A percentile compares a stretch with the other conserved stretches of the same genome.
phyloP scores from a whole-genome alignment of 1,139 yeast genomes.

The Petasospora rhodanensis region DNA sequence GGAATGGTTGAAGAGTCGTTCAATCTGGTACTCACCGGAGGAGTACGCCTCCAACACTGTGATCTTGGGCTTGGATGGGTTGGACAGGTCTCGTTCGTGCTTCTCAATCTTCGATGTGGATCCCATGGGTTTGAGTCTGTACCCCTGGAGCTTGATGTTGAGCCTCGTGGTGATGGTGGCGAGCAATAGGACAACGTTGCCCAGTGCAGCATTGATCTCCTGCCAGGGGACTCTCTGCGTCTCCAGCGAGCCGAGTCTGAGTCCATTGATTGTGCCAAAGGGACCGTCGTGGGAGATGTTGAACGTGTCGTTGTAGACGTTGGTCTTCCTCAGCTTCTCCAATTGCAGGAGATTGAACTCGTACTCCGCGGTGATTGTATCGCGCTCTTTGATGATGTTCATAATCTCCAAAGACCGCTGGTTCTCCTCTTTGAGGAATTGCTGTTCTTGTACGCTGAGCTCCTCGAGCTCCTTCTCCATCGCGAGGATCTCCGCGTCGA shows the following conservation, averaged over 20 bases:
- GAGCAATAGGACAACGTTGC: constrained; percentile 70
- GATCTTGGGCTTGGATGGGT: constrained; percentile 25
- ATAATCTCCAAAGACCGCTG: constrained; percentile 45
- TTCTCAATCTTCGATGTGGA: constrained; percentile 77
- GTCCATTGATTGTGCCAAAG: constrained; percentile 84
- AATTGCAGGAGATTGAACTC: constrained; percentile 58
- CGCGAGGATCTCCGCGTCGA: constrained; percentile 37
- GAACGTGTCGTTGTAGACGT: constrained; percentile 80
- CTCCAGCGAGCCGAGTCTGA: constrained; percentile 65
- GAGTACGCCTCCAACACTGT: constrained; percentile 19
- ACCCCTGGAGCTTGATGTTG: constrained; percentile 50
- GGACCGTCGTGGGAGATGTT: constrained; percentile 77
- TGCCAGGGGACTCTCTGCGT: constrained; percentile 72
- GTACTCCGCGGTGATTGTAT: constrained; percentile 57
- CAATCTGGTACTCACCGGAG: constrained; percentile 25
- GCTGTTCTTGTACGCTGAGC: constrained; percentile 40
- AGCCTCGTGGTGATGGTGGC: constrained; percentile 61
- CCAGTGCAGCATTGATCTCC: constrained; percentile 89
- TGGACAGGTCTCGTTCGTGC: constrained; percentile 34
- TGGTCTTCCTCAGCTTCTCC: constrained; percentile 65
- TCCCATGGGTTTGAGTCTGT: constrained; percentile 76
- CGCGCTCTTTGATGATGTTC: constrained; percentile 47
- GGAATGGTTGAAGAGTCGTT: constrained; percentile 64
- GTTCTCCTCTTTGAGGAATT: constrained; percentile 46
- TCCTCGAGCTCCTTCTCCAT: constrained; percentile 39